A percentile compares a stretch with the other conserved stretches of the same genome.
These are phyloP conservation scores for Flaveria ramosissima DNA, from an alignment of 129 eudicot genomes.

Conservation along the genomic window DNA sequence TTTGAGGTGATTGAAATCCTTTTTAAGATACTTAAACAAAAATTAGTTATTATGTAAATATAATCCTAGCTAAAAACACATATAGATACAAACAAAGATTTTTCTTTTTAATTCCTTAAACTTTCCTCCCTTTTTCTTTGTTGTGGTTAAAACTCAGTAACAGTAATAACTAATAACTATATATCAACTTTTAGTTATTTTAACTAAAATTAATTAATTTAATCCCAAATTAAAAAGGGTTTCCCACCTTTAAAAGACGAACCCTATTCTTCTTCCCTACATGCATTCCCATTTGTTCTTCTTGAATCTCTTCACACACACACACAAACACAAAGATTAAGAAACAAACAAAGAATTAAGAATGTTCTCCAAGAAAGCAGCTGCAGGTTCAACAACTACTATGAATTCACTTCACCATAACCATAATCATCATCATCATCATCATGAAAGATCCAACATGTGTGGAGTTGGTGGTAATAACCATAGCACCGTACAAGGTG, in stretches of 20 bases:
- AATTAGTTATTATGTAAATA: no score
- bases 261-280: slow-evolving; percentile 60
- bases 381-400: slow-evolving; percentile 35
- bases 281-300: slow-evolving; percentile 62
- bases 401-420: slow-evolving; percentile 55
- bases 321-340: slow-evolving; percentile 23
- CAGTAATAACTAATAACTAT: not conserved
- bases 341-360: slow-evolving; percentile 48
- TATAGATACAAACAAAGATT: no score
- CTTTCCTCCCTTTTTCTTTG: not conserved
- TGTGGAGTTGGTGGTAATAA: slow-evolving; percentile 35
- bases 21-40: no score
- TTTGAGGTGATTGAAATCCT: no score
- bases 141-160: not conserved
- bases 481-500: slow-evolving; percentile 47
- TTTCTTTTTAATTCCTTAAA: no score
- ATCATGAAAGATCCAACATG: slow-evolving; percentile 37
- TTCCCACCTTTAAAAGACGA: slow-evolving; percentile 53
- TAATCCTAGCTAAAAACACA: no score
- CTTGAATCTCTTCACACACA: slow-evolving; percentile 43
- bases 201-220: not conserved
- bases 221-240: slow-evolving; percentile 25
- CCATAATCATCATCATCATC: slow-evolving; percentile 30
- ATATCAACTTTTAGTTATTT: slow-evolving; percentile 8
- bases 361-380: slow-evolving; percentile 83